A percentile compares a stretch with the other conserved stretches of the same genome.
phyloP scores from a whole-genome alignment of 441 rosid genomes.

The Gossypium laxum region DNA sequence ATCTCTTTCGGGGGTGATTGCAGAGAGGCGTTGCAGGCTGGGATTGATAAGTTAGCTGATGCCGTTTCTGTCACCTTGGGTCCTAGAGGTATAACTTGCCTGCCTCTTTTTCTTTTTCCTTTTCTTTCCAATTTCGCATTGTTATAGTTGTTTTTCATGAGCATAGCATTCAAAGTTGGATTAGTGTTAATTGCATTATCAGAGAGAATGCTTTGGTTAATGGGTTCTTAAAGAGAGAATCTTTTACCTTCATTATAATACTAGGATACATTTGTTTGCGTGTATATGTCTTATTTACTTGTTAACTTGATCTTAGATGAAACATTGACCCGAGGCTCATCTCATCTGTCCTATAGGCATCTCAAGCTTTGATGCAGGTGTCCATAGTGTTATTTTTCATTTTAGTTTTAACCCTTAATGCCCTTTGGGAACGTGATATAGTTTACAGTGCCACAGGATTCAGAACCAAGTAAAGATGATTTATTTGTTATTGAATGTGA shows the following conservation, averaged over 20 bases:
- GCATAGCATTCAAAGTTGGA: background rate
- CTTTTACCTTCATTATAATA: background rate
- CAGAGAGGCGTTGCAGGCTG: slow-evolving; percentile 60
- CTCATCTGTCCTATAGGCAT: background rate
- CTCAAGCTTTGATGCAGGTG: background rate
- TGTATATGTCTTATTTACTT: background rate
- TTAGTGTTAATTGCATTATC: background rate
- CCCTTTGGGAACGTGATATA: background rate
- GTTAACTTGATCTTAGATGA: background rate
- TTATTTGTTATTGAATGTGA: background rate
- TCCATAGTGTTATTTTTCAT: background rate
- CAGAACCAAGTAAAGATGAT: background rate
- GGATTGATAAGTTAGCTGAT: slow-evolving; percentile 80
- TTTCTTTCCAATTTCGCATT: background rate
- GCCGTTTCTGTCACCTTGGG: slow-evolving; percentile 82
- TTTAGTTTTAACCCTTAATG: background rate
- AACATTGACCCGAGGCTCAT: background rate
- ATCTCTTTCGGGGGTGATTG: slow-evolving; percentile 57
- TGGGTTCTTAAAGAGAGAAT: background rate
- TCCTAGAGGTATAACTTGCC: slow-evolving; percentile 49
- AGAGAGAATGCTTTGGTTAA: background rate
- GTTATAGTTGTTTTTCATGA: background rate
- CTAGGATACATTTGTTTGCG: background rate
- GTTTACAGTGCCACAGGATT: background rate
- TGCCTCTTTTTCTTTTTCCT: background rate